Conservation (phyloP, 2,329 filamentous ascomycete genomes). For the Pestalotiopsis fici region DNA sequence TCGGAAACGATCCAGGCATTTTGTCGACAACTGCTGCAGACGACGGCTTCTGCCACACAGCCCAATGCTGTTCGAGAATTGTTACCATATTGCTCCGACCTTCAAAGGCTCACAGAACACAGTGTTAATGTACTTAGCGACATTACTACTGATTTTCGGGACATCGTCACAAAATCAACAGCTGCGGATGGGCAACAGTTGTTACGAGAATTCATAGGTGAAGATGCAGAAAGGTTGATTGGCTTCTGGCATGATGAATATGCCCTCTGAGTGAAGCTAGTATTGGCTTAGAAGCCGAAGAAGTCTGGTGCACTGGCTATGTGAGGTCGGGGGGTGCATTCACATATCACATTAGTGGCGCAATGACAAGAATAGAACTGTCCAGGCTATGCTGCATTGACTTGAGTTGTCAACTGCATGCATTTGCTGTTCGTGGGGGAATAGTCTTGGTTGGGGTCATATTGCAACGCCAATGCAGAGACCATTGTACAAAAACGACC, state of each 20-base stretch:
- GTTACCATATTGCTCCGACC: constrained; percentile 33
- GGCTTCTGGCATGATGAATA: constrained; percentile 30
- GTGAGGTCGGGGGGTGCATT: not conserved
- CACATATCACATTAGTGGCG: too few species aligned
- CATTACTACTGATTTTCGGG: constrained; percentile 27
- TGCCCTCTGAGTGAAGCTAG: constrained; percentile 20
- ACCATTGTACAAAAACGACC: not conserved
- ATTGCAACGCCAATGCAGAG: not conserved
- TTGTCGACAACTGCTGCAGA: constrained; percentile 27
- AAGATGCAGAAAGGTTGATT: constrained; percentile 24
- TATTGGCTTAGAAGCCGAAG: not conserved
- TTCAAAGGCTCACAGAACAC: constrained; percentile 25
- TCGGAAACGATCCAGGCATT: constrained; percentile 39
- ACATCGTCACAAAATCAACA: constrained; percentile 26
- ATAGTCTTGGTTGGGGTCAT: not conserved
- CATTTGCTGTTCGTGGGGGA: too few species aligned
- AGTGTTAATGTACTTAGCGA: constrained; percentile 33
- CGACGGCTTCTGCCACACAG: constrained; percentile 9
- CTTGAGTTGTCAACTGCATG: not conserved
- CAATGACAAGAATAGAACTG: not conserved
- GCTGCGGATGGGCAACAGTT: constrained; percentile 20
- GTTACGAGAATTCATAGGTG: constrained; percentile 24
- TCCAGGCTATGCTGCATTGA: not conserved
- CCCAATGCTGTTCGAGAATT: constrained; percentile 24
- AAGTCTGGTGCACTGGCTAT: not conserved